Percentiles rank a stretch among this genome's conserved stretches.
Conservation (phyloP, 441 rosid genomes). For the Gossypium trilobum region DNA sequence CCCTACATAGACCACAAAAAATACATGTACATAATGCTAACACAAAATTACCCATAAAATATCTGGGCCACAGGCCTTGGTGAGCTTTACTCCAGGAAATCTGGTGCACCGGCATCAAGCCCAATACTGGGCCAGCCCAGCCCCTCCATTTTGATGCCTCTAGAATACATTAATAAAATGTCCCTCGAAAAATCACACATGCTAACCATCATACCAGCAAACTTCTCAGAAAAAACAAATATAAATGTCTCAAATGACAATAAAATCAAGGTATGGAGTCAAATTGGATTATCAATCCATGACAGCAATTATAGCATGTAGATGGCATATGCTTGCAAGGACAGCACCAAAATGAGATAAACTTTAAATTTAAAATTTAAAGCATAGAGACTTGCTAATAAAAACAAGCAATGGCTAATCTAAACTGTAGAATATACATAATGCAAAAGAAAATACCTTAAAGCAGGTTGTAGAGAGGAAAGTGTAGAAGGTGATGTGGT, state of each 20-base stretch:
- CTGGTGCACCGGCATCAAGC: not conserved
- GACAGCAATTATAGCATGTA: not conserved
- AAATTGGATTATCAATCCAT: not conserved
- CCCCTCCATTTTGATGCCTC: not conserved
- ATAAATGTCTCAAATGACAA: not conserved
- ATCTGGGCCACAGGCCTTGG: not conserved
- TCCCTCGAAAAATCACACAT: not conserved
- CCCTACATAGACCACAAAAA: slow-evolving; percentile 39
- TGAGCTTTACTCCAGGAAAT: not conserved
- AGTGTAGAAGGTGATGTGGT: slow-evolving; percentile 33
- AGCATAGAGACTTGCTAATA: not conserved
- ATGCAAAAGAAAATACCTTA: slow-evolving; percentile 30
- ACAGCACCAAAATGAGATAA: not conserved
- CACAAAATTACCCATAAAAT: not conserved
- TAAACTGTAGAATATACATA: not conserved
- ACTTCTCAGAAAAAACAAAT: not conserved
- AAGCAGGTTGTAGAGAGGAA: slow-evolving; percentile 41
- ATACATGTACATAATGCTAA: not conserved
- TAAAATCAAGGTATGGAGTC: not conserved
- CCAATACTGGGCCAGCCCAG: not conserved
- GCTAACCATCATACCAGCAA: not conserved
- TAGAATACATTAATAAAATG: not conserved
- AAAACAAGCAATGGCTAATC: not conserved
- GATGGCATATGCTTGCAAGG: not conserved
- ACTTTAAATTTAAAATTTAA: not conserved